Evolutionary conservation across 805 yeast species (phyloP), one percentile per base, ranked within the genome.

Genomic region (Ogataea henricii): DNA sequence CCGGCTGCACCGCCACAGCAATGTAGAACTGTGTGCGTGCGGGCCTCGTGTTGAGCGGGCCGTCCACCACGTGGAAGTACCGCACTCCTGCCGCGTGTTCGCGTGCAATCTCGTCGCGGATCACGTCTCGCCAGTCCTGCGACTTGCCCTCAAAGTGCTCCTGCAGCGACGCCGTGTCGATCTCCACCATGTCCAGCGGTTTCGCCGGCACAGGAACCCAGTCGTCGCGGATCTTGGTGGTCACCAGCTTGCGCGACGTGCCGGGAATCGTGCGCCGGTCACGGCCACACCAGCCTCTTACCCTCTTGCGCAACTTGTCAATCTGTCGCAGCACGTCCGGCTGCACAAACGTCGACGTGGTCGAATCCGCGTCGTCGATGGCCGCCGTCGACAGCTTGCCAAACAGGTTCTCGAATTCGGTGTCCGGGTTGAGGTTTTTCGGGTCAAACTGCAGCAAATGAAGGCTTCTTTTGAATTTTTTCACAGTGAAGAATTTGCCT

Each of bases 251-350:
- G 52, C 89, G 74, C 0, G 81, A 66, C 0, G 88, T 79, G 22
- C 92, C 92, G 0, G 96, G 96, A 2, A 87, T 79, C 5, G 81
- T 69, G 40, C 85, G 67, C 52, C 83, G 79, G 58, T 88, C 95
- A 52, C 79, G 78, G 0, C 96, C 96, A 38, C 89, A 86, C 96
- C 96, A 89, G 20, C 89, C 90, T 57, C 87, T 74, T 0, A 87
- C 81, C n/a, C 77, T 62, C 46, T 76, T 71, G 6, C 80, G 75
- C 67, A 76, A 52, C 65, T 75, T 74, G 56, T 81, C 84, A 54
- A 85, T 78, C 58, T 83, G 88, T 43, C 74, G 78, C 47, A 86
- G 64, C 16, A 81, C 77, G 51, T 85, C 90, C 0, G 91, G 92
- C 0, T 87, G 77, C 0, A 82, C 77, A 29, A 84, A 79, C 2